Conservation (phyloP, 352 stramenopile species). For the Peronosclerospora sorghi region DNA sequence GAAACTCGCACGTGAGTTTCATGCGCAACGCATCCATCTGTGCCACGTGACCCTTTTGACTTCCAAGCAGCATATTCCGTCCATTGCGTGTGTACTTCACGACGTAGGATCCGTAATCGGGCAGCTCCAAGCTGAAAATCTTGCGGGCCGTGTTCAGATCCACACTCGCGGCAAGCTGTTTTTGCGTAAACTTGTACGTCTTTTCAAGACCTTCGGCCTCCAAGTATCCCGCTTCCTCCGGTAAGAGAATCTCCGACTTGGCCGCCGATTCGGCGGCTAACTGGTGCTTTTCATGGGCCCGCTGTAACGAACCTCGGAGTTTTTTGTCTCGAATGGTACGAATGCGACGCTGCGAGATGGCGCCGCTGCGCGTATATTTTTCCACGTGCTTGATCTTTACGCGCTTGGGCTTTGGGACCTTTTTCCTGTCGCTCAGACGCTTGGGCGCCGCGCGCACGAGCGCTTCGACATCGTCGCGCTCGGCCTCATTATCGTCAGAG, state of each 20-base stretch:
- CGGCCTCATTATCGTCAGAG: conserved; percentile 15
- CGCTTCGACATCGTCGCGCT: conserved; percentile 46
- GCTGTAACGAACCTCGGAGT: conserved; percentile 59
- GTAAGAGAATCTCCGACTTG: conserved; percentile 86
- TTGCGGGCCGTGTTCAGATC: conserved; percentile 91
- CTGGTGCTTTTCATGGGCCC: conserved; percentile 69
- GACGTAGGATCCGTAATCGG: conserved; percentile 88
- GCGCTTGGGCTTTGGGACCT: conserved; percentile 9
- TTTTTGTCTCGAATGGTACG: conserved; percentile 84
- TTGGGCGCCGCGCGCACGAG: conserved; percentile 47
- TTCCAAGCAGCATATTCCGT: conserved; percentile 89
- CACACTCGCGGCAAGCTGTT: conserved; percentile 74
- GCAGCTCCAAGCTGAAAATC: conserved; percentile 92
- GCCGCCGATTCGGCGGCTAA: conserved; percentile 78
- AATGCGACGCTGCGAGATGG: conserved; percentile 47
- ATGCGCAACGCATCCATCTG: conserved; percentile 90
- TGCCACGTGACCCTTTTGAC: conserved; percentile 90
- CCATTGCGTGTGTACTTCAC: conserved; percentile 94
- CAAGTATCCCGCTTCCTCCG: conserved; percentile 74
- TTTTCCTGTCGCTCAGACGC: conserved; percentile 38
- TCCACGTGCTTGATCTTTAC: conserved; percentile 43
- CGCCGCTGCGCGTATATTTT: conserved; percentile 61
- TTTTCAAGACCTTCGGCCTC: conserved; percentile 94
- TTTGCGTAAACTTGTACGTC: conserved; percentile 93
- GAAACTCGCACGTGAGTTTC: conserved; percentile 88